A percentile compares a stretch with the other conserved stretches of the same genome.
Evolutionary conservation across 225 moss, liverwort and hornwort species (phyloP).

Genomic region (Lunularia cruciata): DNA sequence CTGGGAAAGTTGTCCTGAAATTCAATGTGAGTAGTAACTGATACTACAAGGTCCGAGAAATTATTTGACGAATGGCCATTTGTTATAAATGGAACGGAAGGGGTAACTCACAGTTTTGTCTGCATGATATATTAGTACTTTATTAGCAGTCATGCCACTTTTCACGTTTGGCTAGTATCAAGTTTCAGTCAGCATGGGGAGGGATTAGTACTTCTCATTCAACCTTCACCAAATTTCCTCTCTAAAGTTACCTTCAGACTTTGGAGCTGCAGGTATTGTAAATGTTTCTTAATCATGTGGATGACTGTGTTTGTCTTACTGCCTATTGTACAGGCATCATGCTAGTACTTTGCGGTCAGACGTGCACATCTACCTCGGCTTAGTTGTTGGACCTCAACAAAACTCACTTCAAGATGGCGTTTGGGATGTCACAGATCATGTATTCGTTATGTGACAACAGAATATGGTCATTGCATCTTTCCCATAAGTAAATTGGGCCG

Average conservation of each 20-base stretch:
- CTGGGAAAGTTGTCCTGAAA: background rate
- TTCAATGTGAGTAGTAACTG: background rate
- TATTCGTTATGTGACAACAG: too few relatives aligned
- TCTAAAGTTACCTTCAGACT: background rate
- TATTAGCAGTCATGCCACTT: too few relatives aligned
- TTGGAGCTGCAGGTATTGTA: background rate
- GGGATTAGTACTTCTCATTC: too few relatives aligned
- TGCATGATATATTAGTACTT: too few relatives aligned
- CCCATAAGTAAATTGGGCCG: too few relatives aligned
- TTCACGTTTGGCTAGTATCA: too few relatives aligned
- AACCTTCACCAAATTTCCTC: too few relatives aligned
- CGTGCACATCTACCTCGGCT: background rate
- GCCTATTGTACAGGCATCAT: background rate
- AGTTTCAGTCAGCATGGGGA: too few relatives aligned
- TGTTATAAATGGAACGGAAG: background rate
- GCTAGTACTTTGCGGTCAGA: background rate
- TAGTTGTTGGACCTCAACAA: background rate
- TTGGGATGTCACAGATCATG: too few relatives aligned
- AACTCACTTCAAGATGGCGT: too few relatives aligned
- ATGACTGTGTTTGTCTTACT: background rate
- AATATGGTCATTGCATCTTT: too few relatives aligned
- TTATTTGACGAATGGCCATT: too few relatives aligned
- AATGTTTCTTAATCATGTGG: background rate
- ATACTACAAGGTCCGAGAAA: background rate
- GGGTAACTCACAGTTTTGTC: background rate